phyloP scores from a whole-genome alignment of 345 rosid genomes.

The Acer yangbiense region DNA sequence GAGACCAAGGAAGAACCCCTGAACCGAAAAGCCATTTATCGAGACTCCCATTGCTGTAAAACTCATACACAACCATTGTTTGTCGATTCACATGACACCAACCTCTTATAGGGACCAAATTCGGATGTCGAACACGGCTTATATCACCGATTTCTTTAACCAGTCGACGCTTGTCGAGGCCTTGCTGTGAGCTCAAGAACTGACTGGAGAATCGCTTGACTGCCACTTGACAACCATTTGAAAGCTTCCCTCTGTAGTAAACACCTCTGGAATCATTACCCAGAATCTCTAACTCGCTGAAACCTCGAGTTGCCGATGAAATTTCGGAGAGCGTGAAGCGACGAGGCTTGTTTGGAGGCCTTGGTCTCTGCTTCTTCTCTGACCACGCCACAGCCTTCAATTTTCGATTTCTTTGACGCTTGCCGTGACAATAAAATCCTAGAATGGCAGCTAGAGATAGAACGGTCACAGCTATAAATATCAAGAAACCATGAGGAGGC shows the following conservation, averaged over 20 bases:
- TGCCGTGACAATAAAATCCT: constrained; percentile 34
- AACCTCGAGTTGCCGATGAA: constrained; percentile 42
- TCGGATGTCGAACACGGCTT: constrained; percentile 48
- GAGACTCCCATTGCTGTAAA: constrained; percentile 42
- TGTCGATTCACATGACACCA: constrained; percentile 49
- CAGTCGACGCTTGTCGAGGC: constrained; percentile 34
- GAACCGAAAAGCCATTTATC: constrained; percentile 51
- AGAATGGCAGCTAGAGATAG: constrained; percentile 31
- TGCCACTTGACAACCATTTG: constrained; percentile 44
- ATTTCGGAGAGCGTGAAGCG: constrained; percentile 40
- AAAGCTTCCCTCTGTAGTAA: constrained; percentile 46
- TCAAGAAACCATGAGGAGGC: constrained; percentile 37
- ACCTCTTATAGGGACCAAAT: constrained; percentile 47
- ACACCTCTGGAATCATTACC: constrained; percentile 44
- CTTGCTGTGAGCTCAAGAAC: constrained; percentile 38
- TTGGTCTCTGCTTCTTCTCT: constrained; percentile 37
- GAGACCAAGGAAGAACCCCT: constrained; percentile 53
- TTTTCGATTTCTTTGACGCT: constrained; percentile 23
- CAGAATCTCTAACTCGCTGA: constrained; percentile 41
- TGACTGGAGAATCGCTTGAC: constrained; percentile 40
- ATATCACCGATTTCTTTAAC: constrained; percentile 44
- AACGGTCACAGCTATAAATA: constrained; percentile 37
- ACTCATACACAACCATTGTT: constrained; percentile 44
- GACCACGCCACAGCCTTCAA: constrained; percentile 18
- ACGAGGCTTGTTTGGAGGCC: constrained; percentile 53